A percentile compares a stretch with the other conserved stretches of the same genome.
phyloP scores from a whole-genome alignment of 2,329 filamentous ascomycete genomes.

The Ophiosphaerella narmari region DNA sequence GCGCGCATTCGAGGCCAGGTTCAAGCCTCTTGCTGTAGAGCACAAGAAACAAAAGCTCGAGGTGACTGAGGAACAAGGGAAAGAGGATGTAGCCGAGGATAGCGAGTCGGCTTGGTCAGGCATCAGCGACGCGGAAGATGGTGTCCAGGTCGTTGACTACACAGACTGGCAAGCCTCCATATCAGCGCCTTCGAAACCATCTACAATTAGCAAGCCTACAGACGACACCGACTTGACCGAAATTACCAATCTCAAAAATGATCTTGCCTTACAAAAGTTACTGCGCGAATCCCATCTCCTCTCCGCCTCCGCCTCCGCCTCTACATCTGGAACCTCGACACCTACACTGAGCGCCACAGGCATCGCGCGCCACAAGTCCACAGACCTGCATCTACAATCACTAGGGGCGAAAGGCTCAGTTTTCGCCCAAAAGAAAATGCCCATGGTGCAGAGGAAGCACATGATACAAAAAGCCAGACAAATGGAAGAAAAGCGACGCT shows the following conservation, averaged over 20 bases:
- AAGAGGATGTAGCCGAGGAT: slow-evolving; percentile 40
- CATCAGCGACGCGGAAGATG: slow-evolving; percentile 51
- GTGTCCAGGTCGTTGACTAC: slow-evolving; percentile 52
- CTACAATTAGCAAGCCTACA: slow-evolving; percentile 21
- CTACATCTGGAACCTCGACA: slow-evolving; percentile 50
- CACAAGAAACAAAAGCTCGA: slow-evolving; percentile 37
- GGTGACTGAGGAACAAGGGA: slow-evolving; percentile 32
- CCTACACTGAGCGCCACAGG: slow-evolving; percentile 59
- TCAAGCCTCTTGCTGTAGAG: slow-evolving; percentile 68
- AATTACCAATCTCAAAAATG: slow-evolving; percentile 77
- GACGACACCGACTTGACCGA: slow-evolving; percentile 59
- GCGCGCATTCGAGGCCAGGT: slow-evolving; percentile 85
- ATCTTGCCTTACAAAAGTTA: slow-evolving; percentile 87
- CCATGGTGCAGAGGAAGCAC: slow-evolving; percentile 83
- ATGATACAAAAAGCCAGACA: slow-evolving; percentile 69
- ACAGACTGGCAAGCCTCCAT: slow-evolving; percentile 45
- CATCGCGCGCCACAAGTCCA: slow-evolving; percentile 76
- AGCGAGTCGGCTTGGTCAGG: slow-evolving; percentile 64
- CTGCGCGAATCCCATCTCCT: slow-evolving; percentile 91
- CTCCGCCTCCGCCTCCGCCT: slow-evolving; percentile 58
- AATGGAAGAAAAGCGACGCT: slow-evolving; percentile 72
- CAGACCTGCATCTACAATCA: slow-evolving; percentile 80
- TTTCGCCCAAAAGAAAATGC: slow-evolving; percentile 83
- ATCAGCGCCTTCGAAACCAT: slow-evolving; percentile 16
- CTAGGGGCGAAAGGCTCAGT: slow-evolving; percentile 79